Conservation (phyloP, 202 grass and related monocot genomes). For the Setaria viridis region DNA sequence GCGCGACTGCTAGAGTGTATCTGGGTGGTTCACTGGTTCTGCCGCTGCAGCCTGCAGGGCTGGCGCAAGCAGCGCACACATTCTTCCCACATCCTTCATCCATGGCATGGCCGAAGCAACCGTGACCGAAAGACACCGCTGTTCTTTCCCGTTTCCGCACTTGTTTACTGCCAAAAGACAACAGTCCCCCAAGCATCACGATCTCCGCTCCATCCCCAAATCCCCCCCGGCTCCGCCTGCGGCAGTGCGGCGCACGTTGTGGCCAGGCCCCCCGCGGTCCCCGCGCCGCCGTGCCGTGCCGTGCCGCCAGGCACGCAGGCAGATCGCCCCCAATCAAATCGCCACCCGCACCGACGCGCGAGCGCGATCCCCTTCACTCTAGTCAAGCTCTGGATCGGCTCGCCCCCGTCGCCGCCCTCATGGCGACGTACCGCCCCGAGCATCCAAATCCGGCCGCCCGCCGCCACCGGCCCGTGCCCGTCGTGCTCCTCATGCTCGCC, state of each 20-base stretch:
- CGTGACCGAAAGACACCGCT: slow-evolving; percentile 19
- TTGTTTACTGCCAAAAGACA: slow-evolving; percentile 10
- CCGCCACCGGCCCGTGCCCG: slow-evolving; percentile 42
- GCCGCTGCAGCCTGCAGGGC: neutral
- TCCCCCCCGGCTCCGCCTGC: neutral
- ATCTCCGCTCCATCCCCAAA: slow-evolving; percentile 35
- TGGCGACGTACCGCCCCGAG: slow-evolving; percentile 47
- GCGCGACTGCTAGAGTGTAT: neutral
- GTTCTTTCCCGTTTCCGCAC: slow-evolving; percentile 7
- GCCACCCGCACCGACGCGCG: neutral
- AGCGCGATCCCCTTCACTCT: neutral
- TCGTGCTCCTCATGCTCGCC: slow-evolving; percentile 38
- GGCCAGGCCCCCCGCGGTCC: neutral
- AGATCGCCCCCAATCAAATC: slow-evolving; percentile 21
- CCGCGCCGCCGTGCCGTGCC: slow-evolving; percentile 1
- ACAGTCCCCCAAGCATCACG: slow-evolving; percentile 2
- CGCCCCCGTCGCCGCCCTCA: neutral
- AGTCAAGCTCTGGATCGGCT: slow-evolving; percentile 2
- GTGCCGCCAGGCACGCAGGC: neutral
- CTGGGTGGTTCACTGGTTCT: neutral
- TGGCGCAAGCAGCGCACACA: neutral
- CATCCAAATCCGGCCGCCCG: slow-evolving; percentile 23
- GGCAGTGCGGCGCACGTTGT: slow-evolving; percentile 48
- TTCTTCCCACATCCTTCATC: neutral
- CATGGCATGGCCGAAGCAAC: neutral